phyloP scores from a whole-genome alignment of 2,329 filamentous ascomycete genomes.

The Ascocoryne sarcoides region DNA sequence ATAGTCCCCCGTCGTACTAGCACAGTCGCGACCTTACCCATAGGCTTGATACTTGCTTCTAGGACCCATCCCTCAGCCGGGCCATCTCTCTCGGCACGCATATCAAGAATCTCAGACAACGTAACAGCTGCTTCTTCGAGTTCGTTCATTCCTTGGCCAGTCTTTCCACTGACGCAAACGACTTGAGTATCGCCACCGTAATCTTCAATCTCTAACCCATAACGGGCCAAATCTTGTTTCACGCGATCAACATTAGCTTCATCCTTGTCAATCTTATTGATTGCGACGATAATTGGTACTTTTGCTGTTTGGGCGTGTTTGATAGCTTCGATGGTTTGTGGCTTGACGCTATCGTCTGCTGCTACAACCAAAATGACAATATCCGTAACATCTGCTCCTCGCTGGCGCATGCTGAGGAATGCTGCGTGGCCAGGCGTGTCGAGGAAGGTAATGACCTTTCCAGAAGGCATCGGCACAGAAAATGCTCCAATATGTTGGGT shows the following conservation, averaged over 20 bases:
- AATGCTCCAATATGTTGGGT: slow-evolving; percentile 99
- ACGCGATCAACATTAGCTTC: slow-evolving; percentile 73
- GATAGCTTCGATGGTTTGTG: slow-evolving; percentile 90
- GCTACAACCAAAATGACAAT: slow-evolving; percentile 95
- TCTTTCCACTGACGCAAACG: slow-evolving; percentile 86
- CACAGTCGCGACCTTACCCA: slow-evolving; percentile 79
- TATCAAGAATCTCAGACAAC: slow-evolving; percentile 81
- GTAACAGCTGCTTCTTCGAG: slow-evolving; percentile 86
- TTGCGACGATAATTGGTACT: slow-evolving; percentile 93
- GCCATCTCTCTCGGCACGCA: slow-evolving; percentile 69
- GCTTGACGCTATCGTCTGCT: slow-evolving; percentile 94
- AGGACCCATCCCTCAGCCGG: slow-evolving; percentile 88
- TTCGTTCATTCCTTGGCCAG: slow-evolving; percentile 81
- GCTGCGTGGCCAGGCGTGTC: slow-evolving; percentile 95
- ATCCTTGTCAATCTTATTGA: slow-evolving; percentile 93
- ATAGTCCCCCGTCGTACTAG: slow-evolving; percentile 84
- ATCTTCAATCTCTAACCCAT: slow-evolving; percentile 89
- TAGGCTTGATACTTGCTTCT: slow-evolving; percentile 79
- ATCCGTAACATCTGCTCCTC: slow-evolving; percentile 91
- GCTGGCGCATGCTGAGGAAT: slow-evolving; percentile 90
- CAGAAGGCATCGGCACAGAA: slow-evolving; percentile 76
- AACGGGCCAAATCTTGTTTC: slow-evolving; percentile 73
- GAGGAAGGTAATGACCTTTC: slow-evolving; percentile 89
- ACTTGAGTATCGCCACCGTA: slow-evolving; percentile 91
- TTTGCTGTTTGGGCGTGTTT: slow-evolving; percentile 82